Evolutionary conservation across 306 rosid genomes (phyloP).

Genomic region (Dalbergia cochinchinensis): DNA sequence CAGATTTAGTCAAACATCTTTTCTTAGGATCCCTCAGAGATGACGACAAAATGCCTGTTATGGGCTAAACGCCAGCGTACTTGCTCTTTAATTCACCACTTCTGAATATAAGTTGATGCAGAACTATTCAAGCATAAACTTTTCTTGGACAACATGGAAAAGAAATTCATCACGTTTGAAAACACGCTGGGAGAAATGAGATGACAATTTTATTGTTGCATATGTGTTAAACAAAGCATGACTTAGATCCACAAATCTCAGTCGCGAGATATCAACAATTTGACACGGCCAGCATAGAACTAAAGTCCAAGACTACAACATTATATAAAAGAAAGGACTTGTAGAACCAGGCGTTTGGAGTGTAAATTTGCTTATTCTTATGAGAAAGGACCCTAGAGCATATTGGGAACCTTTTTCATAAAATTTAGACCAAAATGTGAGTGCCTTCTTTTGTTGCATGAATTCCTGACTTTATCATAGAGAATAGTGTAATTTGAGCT

Average conservation of each 20-base stretch:
- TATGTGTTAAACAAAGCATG: neutral
- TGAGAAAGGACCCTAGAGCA: conserved; percentile 47
- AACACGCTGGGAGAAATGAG: neutral
- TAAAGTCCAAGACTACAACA: neutral
- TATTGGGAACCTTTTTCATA: conserved; percentile 39
- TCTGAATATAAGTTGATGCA: conserved; percentile 10
- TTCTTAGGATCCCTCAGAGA: neutral
- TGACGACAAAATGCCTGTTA: conserved; percentile 16
- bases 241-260: neutral
- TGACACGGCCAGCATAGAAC: conserved; percentile 31
- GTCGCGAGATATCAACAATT: neutral
- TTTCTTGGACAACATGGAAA: conserved; percentile 15
- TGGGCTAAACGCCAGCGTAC: neutral
- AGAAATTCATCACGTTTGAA: conserved; percentile 13
- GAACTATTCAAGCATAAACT: conserved; percentile 31
- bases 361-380: conserved; percentile 15
- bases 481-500: conserved; percentile 81
- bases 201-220: conserved; percentile 24
- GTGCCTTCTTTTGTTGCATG: conserved; percentile 51
- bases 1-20: neutral
- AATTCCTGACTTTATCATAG: conserved; percentile 59
- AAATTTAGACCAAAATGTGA: conserved; percentile 40
- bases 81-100: neutral
- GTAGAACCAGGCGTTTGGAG: conserved; percentile 3
- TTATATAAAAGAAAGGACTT: conserved; percentile 19